Percentiles rank a stretch among this genome's conserved stretches.
These are phyloP conservation scores for Vitis rotundifolia DNA, from an alignment of 164 flowering plant species.

Conservation along the genomic window DNA sequence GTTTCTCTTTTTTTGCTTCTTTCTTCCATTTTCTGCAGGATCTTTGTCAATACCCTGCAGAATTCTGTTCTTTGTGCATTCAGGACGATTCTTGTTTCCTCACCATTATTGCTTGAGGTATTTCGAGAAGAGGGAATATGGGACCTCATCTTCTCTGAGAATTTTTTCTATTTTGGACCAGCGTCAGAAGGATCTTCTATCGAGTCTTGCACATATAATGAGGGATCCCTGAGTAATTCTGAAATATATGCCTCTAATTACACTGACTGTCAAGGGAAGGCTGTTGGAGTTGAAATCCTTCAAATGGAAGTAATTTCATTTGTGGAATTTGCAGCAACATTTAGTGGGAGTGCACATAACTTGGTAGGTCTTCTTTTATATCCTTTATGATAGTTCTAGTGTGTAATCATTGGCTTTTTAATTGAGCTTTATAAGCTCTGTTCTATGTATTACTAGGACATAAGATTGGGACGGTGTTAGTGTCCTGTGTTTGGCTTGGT, in stretches of 20 bases:
- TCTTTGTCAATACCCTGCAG: slow-evolving; percentile 65
- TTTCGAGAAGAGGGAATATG: slow-evolving; percentile 85
- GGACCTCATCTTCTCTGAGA: slow-evolving; percentile 90
- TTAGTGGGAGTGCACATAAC: slow-evolving; percentile 61
- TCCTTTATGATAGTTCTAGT: slow-evolving; percentile 4
- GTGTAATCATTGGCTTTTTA: background rate
- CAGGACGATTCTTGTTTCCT: slow-evolving; percentile 63
- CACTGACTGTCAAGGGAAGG: slow-evolving; percentile 17
- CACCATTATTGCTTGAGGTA: slow-evolving; percentile 60
- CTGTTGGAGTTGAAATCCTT: slow-evolving; percentile 45
- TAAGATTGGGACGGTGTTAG: background rate
- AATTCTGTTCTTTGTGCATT: slow-evolving; percentile 62
- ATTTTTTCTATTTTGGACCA: slow-evolving; percentile 76
- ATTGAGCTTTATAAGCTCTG: background rate
- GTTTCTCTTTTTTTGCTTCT: background rate
- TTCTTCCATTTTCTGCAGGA: slow-evolving; percentile 46
- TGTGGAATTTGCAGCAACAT: slow-evolving; percentile 84
- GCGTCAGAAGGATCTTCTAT: slow-evolving; percentile 42
- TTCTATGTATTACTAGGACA: background rate
- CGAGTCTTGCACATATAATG: slow-evolving; percentile 22
- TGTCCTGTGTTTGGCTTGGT: too few species aligned
- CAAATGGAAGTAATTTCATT: slow-evolving; percentile 82
- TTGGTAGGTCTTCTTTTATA: slow-evolving; percentile 48
- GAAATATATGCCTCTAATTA: slow-evolving; percentile 22
- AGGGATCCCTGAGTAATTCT: slow-evolving; percentile 12